Conservation (phyloP, 345 rosid species). For the Populus davidiana region DNA sequence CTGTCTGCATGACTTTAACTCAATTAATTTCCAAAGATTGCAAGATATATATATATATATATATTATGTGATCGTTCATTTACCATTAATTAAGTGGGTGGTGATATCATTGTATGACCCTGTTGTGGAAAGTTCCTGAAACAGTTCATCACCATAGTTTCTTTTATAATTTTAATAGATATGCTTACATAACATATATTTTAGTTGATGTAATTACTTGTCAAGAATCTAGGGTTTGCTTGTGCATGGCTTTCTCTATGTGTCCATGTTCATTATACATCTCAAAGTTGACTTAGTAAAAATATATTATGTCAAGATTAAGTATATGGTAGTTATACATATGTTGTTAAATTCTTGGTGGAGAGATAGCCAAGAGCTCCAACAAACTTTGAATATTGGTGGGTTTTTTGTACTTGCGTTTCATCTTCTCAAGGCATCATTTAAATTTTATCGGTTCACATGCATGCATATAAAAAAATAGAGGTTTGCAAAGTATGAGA, state of each 20-base stretch:
- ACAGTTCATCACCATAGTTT: not conserved
- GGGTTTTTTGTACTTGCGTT: not conserved
- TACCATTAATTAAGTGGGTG: constrained; percentile 19
- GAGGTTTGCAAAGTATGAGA: no score
- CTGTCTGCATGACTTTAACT: constrained; percentile 21
- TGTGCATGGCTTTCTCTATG: constrained; percentile 34
- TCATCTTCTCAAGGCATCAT: not conserved
- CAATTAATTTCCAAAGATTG: not conserved
- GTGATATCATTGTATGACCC: not conserved
- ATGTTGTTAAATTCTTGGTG: constrained; percentile 46
- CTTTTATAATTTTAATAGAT: constrained; percentile 1
- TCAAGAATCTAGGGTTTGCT: constrained; percentile 33
- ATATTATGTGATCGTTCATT: constrained; percentile 14
- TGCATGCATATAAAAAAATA: not conserved
- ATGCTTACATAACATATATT: constrained; percentile 13
- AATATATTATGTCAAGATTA: not conserved
- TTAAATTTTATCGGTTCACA: not conserved
- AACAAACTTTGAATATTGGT: constrained; percentile 55
- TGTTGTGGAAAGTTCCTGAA: constrained; percentile 16
- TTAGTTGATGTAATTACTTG: constrained; percentile 33
- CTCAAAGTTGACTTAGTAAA: constrained; percentile 34
- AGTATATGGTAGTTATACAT: constrained; percentile 19
- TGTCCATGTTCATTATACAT: not conserved
- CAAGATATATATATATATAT: not conserved
- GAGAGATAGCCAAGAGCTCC: constrained; percentile 31